Conservation (phyloP, 352 stramenopile species). For the Pythium folliculosum region DNA sequence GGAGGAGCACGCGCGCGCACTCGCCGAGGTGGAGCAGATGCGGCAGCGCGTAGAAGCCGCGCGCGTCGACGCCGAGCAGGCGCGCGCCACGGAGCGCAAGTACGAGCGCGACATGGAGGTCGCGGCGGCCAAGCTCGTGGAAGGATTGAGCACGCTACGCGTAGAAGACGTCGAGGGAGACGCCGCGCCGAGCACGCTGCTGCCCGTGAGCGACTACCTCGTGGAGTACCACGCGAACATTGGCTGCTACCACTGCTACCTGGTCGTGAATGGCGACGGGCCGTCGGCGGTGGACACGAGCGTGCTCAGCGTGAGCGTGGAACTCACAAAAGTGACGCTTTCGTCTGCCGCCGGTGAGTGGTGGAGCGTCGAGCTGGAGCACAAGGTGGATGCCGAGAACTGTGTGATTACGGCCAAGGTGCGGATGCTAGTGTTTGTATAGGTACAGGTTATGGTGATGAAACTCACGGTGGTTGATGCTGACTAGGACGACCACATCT, state of each 20-base stretch:
- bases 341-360: slow-evolving; percentile 21
- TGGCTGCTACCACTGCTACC: slow-evolving; percentile 78
- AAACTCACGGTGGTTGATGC: not conserved
- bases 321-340: slow-evolving; percentile 40
- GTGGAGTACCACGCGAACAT: slow-evolving; percentile 85
- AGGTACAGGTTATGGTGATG: not conserved
- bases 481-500: slow-evolving; percentile 52
- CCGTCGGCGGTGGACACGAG: slow-evolving; percentile 28
- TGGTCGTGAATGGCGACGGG: slow-evolving; percentile 30
- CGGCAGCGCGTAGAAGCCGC: slow-evolving; percentile 28
- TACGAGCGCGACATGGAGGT: slow-evolving; percentile 39
- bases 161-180: slow-evolving; percentile 8
- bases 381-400: slow-evolving; percentile 45
- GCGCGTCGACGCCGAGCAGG: slow-evolving; percentile 34
- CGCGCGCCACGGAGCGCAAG: slow-evolving; percentile 25
- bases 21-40: slow-evolving; percentile 30
- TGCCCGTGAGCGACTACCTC: slow-evolving; percentile 33
- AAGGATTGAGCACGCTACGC: slow-evolving; percentile 29
- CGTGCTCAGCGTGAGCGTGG: slow-evolving; percentile 36
- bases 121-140: slow-evolving; percentile 31
- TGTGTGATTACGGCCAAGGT: slow-evolving; percentile 41
- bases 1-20: slow-evolving; percentile 43
- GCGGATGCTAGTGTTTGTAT: slow-evolving; percentile 2
- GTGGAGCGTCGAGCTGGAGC: slow-evolving; percentile 61
- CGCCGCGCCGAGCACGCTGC: not conserved